Percentiles rank a stretch among this genome's conserved stretches.
phyloP scores from a whole-genome alignment of 805 yeast genomes.

The Zygosaccharomyces lentus region DNA sequence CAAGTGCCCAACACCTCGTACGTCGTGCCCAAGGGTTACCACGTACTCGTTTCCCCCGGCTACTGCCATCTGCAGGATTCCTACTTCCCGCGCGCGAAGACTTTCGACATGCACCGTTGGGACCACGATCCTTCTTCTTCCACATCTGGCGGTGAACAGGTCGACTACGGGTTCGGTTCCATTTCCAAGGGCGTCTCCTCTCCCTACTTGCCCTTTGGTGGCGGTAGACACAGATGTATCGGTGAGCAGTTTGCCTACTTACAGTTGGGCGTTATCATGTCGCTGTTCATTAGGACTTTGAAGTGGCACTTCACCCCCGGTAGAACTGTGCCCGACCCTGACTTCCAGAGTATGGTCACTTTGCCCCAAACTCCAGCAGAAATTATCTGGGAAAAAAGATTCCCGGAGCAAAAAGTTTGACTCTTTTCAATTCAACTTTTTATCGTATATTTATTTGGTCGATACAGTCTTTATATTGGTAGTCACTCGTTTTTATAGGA shows the following conservation, averaged over 20 bases:
- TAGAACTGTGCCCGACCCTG: constrained; percentile 57
- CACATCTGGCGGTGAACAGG: constrained; percentile 36
- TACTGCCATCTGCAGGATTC: constrained; percentile 71
- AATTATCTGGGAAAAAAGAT: constrained; percentile 67
- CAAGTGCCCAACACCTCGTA: constrained; percentile 73
- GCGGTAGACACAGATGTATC: constrained; percentile 98
- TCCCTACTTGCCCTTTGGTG: constrained; percentile 97
- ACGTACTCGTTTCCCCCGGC: constrained; percentile 92
- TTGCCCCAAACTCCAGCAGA: constrained; percentile 77
- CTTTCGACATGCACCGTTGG: constrained; percentile 90
- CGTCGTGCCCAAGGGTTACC: constrained; percentile 85
- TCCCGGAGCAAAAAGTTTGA: constrained; percentile 23
- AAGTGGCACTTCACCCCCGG: constrained; percentile 69
- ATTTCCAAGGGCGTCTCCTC: constrained; percentile 94
- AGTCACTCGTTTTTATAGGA: constrained; percentile 1
- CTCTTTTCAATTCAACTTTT: not conserved
- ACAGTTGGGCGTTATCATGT: constrained; percentile 82
- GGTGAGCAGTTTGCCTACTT: constrained; percentile 97
- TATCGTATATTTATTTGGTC: not conserved
- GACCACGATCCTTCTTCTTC: constrained; percentile 39
- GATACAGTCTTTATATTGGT: not conserved
- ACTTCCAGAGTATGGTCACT: constrained; percentile 89
- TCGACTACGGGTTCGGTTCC: constrained; percentile 96
- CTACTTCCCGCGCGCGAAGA: constrained; percentile 71
- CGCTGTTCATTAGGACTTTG: constrained; percentile 68